Conservation (phyloP, 768 basidiomycete species). For the Pluteus cervinus region DNA sequence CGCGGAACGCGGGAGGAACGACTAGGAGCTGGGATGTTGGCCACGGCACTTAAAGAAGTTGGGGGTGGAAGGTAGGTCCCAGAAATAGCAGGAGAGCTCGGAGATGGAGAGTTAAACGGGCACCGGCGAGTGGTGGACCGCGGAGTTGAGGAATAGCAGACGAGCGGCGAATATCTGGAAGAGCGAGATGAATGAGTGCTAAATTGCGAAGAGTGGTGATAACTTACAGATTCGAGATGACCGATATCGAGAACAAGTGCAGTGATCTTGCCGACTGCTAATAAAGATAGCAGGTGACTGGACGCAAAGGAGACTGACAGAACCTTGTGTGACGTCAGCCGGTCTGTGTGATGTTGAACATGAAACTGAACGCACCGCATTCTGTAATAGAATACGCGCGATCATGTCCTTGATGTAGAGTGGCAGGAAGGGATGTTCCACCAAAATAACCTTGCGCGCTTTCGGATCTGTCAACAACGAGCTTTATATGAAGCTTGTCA, state of each 20-base stretch:
- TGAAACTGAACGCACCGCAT: slow-evolving; percentile 52
- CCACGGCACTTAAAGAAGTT: slow-evolving; percentile 56
- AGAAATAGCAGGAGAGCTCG: slow-evolving; percentile 78
- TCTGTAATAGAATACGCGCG: slow-evolving; percentile 83
- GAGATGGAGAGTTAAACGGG: slow-evolving; percentile 72
- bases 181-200: slow-evolving; percentile 17
- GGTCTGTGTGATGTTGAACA: not conserved
- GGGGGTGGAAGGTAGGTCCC: slow-evolving; percentile 84
- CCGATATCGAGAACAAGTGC: slow-evolving; percentile 94
- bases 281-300: slow-evolving; percentile 77
- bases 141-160: slow-evolving; percentile 79
- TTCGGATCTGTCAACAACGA: slow-evolving; percentile 93
- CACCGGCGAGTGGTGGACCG: slow-evolving; percentile 87
- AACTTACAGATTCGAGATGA: slow-evolving; percentile 87
- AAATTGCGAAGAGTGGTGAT: slow-evolving; percentile 82
- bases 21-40: slow-evolving; percentile 58
- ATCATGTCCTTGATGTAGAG: slow-evolving; percentile 84
- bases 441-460: slow-evolving; percentile 87
- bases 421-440: slow-evolving; percentile 87
- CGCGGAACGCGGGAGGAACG: slow-evolving; percentile 66
- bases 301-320: slow-evolving; percentile 93
- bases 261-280: slow-evolving; percentile 84
- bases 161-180: slow-evolving; percentile 85
- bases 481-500: slow-evolving; percentile 33
- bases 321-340: slow-evolving; percentile 43